Evolutionary conservation across 129 eudicot species (phyloP).

Genomic region (Silybum marianum): DNA sequence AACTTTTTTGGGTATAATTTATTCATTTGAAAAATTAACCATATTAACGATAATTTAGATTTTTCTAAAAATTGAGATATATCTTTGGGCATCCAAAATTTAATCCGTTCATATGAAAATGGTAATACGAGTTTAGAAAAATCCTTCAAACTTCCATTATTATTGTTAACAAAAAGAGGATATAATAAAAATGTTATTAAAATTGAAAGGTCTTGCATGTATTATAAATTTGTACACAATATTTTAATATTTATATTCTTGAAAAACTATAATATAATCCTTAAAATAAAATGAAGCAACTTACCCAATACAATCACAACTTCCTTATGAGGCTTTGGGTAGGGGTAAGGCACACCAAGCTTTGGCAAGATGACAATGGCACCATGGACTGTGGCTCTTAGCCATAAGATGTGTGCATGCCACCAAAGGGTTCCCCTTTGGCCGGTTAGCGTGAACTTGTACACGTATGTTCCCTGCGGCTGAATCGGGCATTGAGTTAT

Average conservation of each 20-base stretch:
- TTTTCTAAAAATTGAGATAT: no score
- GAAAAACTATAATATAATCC: background rate
- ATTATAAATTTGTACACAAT: no score
- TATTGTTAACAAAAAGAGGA: no score
- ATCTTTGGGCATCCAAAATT: background rate
- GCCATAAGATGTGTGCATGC: conserved; percentile 93
- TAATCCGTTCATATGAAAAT: no score
- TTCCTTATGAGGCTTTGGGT: conserved; percentile 64
- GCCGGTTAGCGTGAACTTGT: conserved; percentile 72
- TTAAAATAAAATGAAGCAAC: background rate
- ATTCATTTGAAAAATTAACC: no score
- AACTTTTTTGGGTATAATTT: no score
- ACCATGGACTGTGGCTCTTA: conserved; percentile 87
- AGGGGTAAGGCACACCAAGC: conserved; percentile 73
- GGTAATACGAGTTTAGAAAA: background rate
- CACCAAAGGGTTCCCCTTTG: conserved; percentile 90
- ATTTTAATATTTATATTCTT: no score
- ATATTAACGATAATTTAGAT: background rate
- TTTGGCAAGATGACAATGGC: conserved; percentile 83
- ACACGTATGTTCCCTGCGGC: conserved; percentile 56
- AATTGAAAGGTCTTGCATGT: no score
- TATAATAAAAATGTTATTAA: no score
- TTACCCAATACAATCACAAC: conserved; percentile 61
- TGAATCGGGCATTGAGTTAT: conserved; percentile 93
- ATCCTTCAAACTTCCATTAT: no score